Evolutionary conservation across 345 rosid genomes (phyloP).

Genomic region (Dovyalis caffra): DNA sequence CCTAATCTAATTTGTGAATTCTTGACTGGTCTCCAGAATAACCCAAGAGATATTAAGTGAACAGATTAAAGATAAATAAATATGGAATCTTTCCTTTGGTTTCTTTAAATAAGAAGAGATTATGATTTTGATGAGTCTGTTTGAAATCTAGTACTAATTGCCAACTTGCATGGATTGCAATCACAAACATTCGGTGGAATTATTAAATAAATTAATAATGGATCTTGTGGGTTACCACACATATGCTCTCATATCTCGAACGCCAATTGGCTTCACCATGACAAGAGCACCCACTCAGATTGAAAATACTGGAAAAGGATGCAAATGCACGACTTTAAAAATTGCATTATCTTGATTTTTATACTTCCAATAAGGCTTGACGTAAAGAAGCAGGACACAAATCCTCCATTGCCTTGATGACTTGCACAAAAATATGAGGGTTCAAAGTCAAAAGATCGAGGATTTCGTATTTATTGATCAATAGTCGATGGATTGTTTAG

Average conservation of each 20-base stretch:
- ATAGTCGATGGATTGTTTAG: too few species aligned
- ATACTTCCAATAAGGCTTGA: too few species aligned
- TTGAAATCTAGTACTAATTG: slow-evolving; percentile 16
- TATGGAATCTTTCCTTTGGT: slow-evolving; percentile 17
- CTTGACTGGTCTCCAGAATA: not conserved
- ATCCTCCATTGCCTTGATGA: too few species aligned
- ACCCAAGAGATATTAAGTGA: not conserved
- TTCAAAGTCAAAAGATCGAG: too few species aligned
- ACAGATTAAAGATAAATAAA: not conserved
- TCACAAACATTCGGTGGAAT: slow-evolving; percentile 18
- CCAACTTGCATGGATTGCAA: slow-evolving; percentile 8
- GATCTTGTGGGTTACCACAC: slow-evolving; percentile 33
- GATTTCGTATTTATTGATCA: too few species aligned
- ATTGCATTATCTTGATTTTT: too few species aligned
- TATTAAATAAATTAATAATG: slow-evolving; percentile 18
- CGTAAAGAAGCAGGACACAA: too few species aligned
- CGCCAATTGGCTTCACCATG: slow-evolving; percentile 16
- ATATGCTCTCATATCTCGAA: slow-evolving; percentile 16
- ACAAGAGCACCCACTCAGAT: slow-evolving; percentile 28
- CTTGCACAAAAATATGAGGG: too few species aligned
- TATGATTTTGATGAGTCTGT: not conserved
- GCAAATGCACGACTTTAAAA: too few species aligned
- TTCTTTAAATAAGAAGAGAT: not conserved
- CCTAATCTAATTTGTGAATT: not conserved
- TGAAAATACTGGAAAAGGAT: too few species aligned